phyloP scores from a whole-genome alignment of 345 rosid species.

The Heritiera littoralis region DNA sequence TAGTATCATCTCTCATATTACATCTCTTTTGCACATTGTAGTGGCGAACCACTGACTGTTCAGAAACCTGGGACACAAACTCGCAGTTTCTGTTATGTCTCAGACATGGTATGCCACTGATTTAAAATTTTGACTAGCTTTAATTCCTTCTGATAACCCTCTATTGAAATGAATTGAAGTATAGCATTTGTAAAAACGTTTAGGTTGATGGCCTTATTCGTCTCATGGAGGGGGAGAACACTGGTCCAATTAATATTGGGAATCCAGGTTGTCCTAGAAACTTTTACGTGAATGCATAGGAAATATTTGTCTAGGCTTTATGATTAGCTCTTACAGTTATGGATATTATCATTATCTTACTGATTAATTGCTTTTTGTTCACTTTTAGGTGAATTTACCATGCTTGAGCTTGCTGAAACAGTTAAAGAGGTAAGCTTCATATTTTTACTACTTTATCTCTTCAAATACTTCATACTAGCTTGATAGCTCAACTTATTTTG shows the following conservation, averaged over 20 bases:
- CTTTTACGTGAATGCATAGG: neutral
- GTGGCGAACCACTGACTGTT: slow-evolving; percentile 90
- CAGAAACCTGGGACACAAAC: slow-evolving; percentile 97
- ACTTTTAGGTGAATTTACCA: slow-evolving; percentile 78
- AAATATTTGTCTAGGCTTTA: neutral
- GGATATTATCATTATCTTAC: neutral
- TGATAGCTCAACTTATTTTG: neutral
- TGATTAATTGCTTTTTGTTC: neutral
- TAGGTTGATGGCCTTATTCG: slow-evolving; percentile 93
- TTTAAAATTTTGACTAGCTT: neutral
- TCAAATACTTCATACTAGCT: neutral
- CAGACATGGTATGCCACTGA: slow-evolving; percentile 70
- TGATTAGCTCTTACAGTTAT: neutral
- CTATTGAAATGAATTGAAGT: neutral
- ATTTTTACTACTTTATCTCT: neutral
- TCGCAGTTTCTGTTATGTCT: slow-evolving; percentile 94
- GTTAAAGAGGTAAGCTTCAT: slow-evolving; percentile 75
- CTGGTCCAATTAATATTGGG: slow-evolving; percentile 96
- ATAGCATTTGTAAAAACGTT: neutral
- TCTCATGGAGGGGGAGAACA: slow-evolving; percentile 94
- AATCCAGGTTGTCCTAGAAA: slow-evolving; percentile 70
- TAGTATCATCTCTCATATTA: neutral
- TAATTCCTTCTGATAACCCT: neutral
- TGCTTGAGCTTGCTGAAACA: slow-evolving; percentile 86
- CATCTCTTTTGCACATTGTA: slow-evolving; percentile 30